These are phyloP conservation scores for Calonectria leucothoes DNA, from an alignment of 2,329 filamentous ascomycete species.

Conservation along the genomic window DNA sequence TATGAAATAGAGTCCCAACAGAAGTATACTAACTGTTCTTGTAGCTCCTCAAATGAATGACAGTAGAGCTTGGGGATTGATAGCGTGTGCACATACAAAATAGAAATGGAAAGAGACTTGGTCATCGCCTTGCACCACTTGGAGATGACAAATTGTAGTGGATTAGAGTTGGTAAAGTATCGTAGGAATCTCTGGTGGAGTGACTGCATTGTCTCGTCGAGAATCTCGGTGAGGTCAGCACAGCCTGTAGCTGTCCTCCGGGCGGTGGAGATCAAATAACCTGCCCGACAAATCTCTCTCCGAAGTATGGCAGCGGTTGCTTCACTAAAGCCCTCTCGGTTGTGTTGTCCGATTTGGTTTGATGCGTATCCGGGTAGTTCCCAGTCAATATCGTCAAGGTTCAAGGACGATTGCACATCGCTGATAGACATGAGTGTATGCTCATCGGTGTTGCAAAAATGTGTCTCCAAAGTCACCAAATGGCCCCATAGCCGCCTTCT, in stretches of 20 bases:
- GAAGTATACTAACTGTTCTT: neutral
- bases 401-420: neutral
- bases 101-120: neutral
- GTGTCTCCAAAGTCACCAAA: neutral
- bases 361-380: neutral
- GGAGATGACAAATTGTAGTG: neutral
- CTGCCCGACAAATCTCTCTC: neutral
- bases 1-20: neutral
- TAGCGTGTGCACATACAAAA: neutral
- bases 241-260: neutral
- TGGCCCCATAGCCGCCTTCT: neutral
- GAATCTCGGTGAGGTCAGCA: neutral
- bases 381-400: neutral
- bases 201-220: neutral
- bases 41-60: neutral
- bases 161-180: neutral
- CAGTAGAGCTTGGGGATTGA: neutral
- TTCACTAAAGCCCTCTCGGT: neutral
- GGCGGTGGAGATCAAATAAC: neutral
- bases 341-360: neutral
- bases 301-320: neutral
- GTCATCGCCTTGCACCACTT: neutral
- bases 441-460: neutral
- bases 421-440: neutral
- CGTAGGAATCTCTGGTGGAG: neutral